Percentiles rank a stretch among this genome's conserved stretches.
phyloP scores from a whole-genome alignment of 2,329 filamentous ascomycete species.

The Bimuria novae-zelandiae region DNA sequence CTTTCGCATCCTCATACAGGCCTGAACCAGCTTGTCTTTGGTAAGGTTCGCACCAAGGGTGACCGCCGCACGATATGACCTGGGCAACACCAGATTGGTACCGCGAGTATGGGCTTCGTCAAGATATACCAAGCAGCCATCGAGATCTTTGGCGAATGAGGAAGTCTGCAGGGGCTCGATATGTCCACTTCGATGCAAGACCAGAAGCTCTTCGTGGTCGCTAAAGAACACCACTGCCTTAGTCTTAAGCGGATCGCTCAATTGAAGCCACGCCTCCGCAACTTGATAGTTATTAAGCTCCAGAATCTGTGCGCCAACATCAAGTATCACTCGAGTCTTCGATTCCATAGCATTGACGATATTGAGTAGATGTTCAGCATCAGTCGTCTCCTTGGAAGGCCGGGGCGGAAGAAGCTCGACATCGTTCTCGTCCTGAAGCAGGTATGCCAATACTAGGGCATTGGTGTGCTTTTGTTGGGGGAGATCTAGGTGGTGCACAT shows the following conservation, averaged over 20 bases:
- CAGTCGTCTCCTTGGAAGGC: conserved; percentile 16
- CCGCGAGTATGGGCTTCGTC: conserved; percentile 74
- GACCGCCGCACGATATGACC: conserved; percentile 64
- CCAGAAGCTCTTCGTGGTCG: conserved; percentile 58
- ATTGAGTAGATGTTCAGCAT: conserved; percentile 53
- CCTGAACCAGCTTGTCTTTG: conserved; percentile 72
- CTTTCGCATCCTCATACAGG: conserved; percentile 69
- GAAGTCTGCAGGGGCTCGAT: conserved; percentile 61
- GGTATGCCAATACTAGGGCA: conserved; percentile 64
- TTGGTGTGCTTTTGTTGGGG: conserved; percentile 66
- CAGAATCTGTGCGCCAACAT: conserved; percentile 72
- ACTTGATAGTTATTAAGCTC: conserved; percentile 57
- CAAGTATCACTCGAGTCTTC: conserved; percentile 64
- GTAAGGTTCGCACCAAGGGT: conserved; percentile 68
- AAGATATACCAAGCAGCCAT: conserved; percentile 67
- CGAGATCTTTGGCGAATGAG: conserved; percentile 60
- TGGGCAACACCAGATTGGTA: conserved; percentile 67
- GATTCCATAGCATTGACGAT: conserved; percentile 49
- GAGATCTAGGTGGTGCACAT: conserved; percentile 61
- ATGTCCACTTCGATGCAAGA: conserved; percentile 55
- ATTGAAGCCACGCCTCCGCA: conserved; percentile 56
- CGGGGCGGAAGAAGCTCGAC: conserved; percentile 33
- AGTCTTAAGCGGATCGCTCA: conserved; percentile 51
- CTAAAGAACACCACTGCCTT: conserved; percentile 60
- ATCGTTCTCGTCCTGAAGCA: conserved; percentile 54